Base-by-base conservation (phyloP, 306 rosid species). In the Ormosia semicastrata region DNA sequence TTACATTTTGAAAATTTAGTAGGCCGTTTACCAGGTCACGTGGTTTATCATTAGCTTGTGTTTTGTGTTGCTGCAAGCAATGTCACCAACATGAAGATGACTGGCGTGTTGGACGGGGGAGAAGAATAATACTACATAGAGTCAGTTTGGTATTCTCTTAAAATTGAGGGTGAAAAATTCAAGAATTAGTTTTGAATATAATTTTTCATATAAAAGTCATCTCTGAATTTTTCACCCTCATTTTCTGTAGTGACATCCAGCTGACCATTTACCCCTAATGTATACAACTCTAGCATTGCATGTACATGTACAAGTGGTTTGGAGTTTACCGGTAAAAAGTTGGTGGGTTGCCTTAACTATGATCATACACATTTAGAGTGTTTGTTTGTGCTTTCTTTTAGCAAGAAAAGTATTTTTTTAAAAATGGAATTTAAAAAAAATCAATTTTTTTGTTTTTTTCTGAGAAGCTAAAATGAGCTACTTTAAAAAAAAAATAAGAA, bases 181-280 rank as follows among this genome's bases (percentile, higher is more conserved):
- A 79, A 49, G 84, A 67, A 40, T 43, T 50, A 74, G 30, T 62
- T 79, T 57, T 84, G 49, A 67, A 58, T 17, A 37, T 47, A 79
- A 15, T 29, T 46, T 56, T 83, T 58, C 81, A 69, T 49, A 18
- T 49, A 39, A 59, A 39, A 82, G 60, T 49, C 33, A 49, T 78
- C 83, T 78, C 10, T 84, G 87, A 79, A 84, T 84, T 84, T 79
- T 79, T 58, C 81, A 66, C 87, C 84, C 84, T 79, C 87, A 84
- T 73, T 66, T 79, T 84, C 71, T 65, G 76, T 62, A 37, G 77
- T 30, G 56, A 47, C 53, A 58, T 36, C 77, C 68, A 59, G 57
- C 53, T 50, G 78, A 39, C 41, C 39, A 57, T 74, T 37, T 30
- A 72, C 66, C 15, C 33, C 14, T 43, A 43, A 41, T 63, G 54